phyloP scores from a whole-genome alignment of 2,329 filamentous ascomycete species.

The Xylariaceae sp. region DNA sequence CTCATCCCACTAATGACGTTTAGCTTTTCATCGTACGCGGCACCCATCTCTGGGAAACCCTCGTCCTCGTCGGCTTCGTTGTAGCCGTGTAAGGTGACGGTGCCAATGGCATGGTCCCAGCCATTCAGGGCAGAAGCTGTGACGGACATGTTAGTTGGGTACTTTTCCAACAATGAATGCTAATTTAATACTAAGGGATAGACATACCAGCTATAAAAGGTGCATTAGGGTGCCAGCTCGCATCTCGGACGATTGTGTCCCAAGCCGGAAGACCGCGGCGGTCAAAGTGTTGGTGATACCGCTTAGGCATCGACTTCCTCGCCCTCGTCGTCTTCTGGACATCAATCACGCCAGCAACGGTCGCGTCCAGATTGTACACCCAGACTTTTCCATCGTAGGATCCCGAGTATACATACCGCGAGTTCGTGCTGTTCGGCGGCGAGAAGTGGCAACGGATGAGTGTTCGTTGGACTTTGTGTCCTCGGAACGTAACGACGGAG shows the following conservation, averaged over 20 bases:
- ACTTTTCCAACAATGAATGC: background rate
- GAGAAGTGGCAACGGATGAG: constrained; percentile 95
- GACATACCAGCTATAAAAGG: constrained; percentile 67
- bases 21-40: constrained; percentile 58
- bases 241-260: constrained; percentile 80
- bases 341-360: constrained; percentile 71
- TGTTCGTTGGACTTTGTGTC: constrained; percentile 83
- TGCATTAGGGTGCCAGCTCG: constrained; percentile 83
- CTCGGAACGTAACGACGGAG: constrained; percentile 88
- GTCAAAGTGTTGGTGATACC: constrained; percentile 51
- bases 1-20: constrained; percentile 28
- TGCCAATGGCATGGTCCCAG: constrained; percentile 67
- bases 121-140: constrained; percentile 80
- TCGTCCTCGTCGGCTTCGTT: constrained; percentile 67
- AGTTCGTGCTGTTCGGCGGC: constrained; percentile 79
- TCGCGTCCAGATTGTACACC: constrained; percentile 91
- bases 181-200: background rate
- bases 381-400: constrained; percentile 87
- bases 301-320: constrained; percentile 52
- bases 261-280: constrained; percentile 56
- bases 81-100: constrained; percentile 74
- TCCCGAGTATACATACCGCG: constrained; percentile 88
- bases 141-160: constrained; percentile 9
- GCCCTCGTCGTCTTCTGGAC: constrained; percentile 67
- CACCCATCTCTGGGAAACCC: constrained; percentile 54